Base-by-base conservation (phyloP, 106 monocot species). In the Phalaenopsis aphrodite region DNA sequence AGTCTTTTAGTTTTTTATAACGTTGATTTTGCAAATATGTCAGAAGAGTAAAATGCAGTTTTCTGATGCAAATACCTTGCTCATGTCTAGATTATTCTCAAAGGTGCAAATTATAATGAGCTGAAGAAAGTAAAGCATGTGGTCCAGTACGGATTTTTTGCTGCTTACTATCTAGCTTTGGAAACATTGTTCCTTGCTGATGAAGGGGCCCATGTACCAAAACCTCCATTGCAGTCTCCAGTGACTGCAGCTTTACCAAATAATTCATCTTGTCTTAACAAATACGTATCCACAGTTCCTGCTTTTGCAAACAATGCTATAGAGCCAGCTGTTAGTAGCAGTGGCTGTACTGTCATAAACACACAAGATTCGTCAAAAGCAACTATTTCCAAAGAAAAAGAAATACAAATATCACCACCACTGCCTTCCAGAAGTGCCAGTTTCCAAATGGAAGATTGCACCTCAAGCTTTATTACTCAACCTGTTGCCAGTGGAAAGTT, bases 141-240 rank as follows among this genome's bases (percentile, higher is more conserved):
- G 47, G 80, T 93, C 19, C 88, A 90, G 55, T 90, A 90, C 84
- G 93, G 90, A 55, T 72, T 90, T 78, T 93, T 90, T 84, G 90
- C 90, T 46, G 93, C 93, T 55, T 90, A 93, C 80, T 90, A 93
- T 69, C 77, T 90, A 55, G 88, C 93, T 39, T 69, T 93, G 69
- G 93, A 93, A 84, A 93, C 88, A 57, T 93, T 87, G 74, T 93
- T 90, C 81, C 90, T 93, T 82, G 90, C 87, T 72, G 93, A 90
- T 88, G 93, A 93, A 88, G 88, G 90, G 69, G 90, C 93, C 41
- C 82, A 85, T 78, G 67, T 90, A 43, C 88, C 90, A 46, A 90
- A 90, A 79, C 83, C 87, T 81, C 84, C 90, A 4, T 85, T 88
- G 71, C 82, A 85, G 79, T 83, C 93, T 48, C 90, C 93, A 78